phyloP scores from a whole-genome alignment of 2,329 filamentous ascomycete species.

The Byssothecium circinans region DNA sequence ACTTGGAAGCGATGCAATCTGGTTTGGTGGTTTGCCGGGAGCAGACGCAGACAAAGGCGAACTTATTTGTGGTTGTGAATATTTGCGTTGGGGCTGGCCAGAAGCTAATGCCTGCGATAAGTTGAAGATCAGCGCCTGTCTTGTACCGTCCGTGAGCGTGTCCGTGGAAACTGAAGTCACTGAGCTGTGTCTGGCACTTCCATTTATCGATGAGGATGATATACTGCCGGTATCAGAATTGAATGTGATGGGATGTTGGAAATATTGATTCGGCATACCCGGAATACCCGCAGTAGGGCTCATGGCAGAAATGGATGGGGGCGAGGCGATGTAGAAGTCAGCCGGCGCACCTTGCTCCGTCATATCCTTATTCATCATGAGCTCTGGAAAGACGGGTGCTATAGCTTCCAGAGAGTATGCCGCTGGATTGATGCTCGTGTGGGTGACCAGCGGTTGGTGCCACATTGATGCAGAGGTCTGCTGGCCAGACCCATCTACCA shows the following conservation, averaged over 20 bases:
- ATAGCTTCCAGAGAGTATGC: constrained; percentile 76
- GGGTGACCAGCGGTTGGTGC: constrained; percentile 60
- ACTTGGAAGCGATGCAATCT: constrained; percentile 68
- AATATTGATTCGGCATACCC: constrained; percentile 61
- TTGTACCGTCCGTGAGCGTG: constrained; percentile 67
- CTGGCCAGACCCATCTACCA: constrained; percentile 71
- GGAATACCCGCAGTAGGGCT: constrained; percentile 69
- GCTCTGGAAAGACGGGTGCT: constrained; percentile 72
- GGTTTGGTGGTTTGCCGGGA: constrained; percentile 43
- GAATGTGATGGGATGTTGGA: constrained; percentile 68
- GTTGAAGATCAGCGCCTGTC: constrained; percentile 63
- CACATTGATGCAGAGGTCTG: constrained; percentile 43
- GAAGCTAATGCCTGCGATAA: constrained; percentile 62
- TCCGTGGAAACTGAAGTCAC: constrained; percentile 64
- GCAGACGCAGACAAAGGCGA: constrained; percentile 51
- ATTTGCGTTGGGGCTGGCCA: constrained; percentile 57
- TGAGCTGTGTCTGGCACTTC: constrained; percentile 64
- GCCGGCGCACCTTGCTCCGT: constrained; percentile 67
- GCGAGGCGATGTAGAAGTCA: constrained; percentile 78
- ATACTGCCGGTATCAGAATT: constrained; percentile 66
- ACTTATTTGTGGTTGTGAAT: constrained; percentile 60
- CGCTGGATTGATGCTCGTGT: constrained; percentile 65
- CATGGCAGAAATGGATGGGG: constrained; percentile 73
- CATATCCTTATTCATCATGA: constrained; percentile 71
- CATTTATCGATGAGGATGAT: constrained; percentile 69